Conservation (phyloP, 1,284 basidiomycete species). For the Inonotus obliquus region DNA sequence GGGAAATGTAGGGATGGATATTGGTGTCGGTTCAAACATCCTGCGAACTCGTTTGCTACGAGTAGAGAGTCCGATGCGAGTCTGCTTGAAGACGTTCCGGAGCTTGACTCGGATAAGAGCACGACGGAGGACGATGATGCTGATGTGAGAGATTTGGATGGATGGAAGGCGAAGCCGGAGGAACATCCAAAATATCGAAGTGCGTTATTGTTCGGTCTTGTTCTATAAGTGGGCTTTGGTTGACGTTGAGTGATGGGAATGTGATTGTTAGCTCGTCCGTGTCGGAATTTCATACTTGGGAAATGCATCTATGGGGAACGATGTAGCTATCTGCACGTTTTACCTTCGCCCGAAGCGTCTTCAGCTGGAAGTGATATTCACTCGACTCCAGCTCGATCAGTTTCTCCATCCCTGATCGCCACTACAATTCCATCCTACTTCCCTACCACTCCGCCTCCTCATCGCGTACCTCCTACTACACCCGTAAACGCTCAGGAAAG, state of each 20-base stretch:
- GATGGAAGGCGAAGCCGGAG: slow-evolving; percentile 19
- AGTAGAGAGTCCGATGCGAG: slow-evolving; percentile 1
- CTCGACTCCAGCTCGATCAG: neutral
- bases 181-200: slow-evolving; percentile 23
- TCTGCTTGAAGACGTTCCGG: neutral
- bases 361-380: slow-evolving; percentile 2
- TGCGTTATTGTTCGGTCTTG: slow-evolving; percentile 16
- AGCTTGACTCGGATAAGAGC: neutral
- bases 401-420: neutral
- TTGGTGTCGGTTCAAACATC: slow-evolving; percentile 24
- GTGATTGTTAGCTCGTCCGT: slow-evolving; percentile 24
- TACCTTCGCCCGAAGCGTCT: neutral
- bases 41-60: slow-evolving; percentile 4
- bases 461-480: neutral
- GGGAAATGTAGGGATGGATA: slow-evolving; percentile 21
- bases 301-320: slow-evolving; percentile 26
- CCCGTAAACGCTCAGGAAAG: neutral
- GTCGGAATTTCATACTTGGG: slow-evolving; percentile 28
- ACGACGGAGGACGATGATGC: slow-evolving; percentile 5
- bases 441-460: slow-evolving; percentile 5
- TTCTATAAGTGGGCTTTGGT: neutral
- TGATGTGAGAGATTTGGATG: slow-evolving; percentile 22
- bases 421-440: neutral
- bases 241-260: neutral
- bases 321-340: slow-evolving; percentile 27